These are phyloP conservation scores for Fomitopsis palustris DNA, from an alignment of 1,284 basidiomycete genomes.

Conservation along the genomic window DNA sequence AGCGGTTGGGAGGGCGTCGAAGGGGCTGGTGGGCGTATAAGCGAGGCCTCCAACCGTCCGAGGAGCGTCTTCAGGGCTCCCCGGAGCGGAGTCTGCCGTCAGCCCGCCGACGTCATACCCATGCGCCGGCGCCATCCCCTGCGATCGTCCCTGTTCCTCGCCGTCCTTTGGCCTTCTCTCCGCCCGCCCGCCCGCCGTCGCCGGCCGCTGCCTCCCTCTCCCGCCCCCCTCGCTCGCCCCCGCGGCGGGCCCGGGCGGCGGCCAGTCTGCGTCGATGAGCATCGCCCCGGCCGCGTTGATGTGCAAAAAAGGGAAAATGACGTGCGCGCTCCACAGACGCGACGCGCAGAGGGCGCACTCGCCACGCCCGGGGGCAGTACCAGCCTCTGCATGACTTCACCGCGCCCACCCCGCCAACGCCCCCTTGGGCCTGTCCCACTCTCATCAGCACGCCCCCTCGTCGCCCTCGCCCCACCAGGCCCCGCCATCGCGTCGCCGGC, in stretches of 20 bases:
- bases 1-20: conserved; percentile 6
- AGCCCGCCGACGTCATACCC: conserved; percentile 1
- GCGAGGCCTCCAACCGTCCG: background rate
- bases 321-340: background rate
- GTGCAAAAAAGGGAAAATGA: background rate
- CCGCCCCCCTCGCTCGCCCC: no score
- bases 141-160: background rate
- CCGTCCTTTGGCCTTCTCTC: background rate
- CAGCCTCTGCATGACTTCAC: background rate
- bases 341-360: background rate
- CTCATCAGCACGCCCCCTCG: background rate
- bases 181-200: conserved; percentile 4
- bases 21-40: background rate
- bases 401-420: background rate
- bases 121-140: background rate
- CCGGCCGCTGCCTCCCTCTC: background rate
- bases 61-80: background rate
- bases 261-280: background rate
- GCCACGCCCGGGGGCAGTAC: background rate
- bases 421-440: background rate
- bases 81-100: conserved; percentile 1
- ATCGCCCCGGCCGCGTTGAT: background rate
- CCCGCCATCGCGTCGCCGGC: background rate
- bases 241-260: no score
- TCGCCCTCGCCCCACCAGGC: background rate